phyloP scores from a whole-genome alignment of 2,329 filamentous ascomycete species.

The Fusarium gaditjirri region DNA sequence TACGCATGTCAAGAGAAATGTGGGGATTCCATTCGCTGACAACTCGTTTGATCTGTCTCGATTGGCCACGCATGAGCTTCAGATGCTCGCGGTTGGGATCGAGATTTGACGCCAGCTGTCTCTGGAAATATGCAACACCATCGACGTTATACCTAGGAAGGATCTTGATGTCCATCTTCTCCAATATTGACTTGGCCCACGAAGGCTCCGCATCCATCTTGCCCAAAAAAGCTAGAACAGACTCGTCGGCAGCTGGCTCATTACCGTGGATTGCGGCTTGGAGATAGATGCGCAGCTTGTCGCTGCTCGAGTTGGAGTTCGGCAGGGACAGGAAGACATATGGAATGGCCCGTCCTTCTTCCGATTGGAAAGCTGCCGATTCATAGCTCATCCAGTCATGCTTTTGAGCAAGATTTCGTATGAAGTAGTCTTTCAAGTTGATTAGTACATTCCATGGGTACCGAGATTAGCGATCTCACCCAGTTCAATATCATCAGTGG shows the following conservation, averaged over 20 bases:
- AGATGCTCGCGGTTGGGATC: constrained; percentile 20
- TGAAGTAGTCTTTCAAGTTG: constrained; percentile 2
- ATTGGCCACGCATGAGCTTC: constrained; percentile 2
- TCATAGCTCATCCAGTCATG: constrained; percentile 20
- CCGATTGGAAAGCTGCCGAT: not conserved
- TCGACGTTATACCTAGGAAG: constrained; percentile 18
- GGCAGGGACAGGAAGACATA: constrained; percentile 9
- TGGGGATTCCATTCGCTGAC: constrained; percentile 13
- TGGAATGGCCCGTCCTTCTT: constrained; percentile 15
- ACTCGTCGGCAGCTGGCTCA: constrained; percentile 19
- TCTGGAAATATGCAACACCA: constrained; percentile 22
- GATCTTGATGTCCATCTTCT: constrained; percentile 25
- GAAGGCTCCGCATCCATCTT: constrained; percentile 21
- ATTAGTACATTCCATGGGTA: too few species aligned
- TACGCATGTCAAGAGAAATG: constrained; percentile 15
- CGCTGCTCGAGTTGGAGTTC: not conserved
- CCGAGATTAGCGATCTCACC: not conserved
- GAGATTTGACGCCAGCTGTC: constrained; percentile 3
- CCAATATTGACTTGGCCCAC: constrained; percentile 4
- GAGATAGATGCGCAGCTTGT: constrained; percentile 1
- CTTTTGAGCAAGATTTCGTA: not conserved
- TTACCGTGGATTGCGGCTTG: constrained; percentile 22
- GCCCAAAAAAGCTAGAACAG: not conserved
- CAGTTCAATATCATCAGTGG: constrained; percentile 2
- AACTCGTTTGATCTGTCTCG: constrained; percentile 1